These are phyloP conservation scores for Saccharomycopsis hybrid DNA, from an alignment of 1,139 yeast species.

Conservation along the genomic window DNA sequence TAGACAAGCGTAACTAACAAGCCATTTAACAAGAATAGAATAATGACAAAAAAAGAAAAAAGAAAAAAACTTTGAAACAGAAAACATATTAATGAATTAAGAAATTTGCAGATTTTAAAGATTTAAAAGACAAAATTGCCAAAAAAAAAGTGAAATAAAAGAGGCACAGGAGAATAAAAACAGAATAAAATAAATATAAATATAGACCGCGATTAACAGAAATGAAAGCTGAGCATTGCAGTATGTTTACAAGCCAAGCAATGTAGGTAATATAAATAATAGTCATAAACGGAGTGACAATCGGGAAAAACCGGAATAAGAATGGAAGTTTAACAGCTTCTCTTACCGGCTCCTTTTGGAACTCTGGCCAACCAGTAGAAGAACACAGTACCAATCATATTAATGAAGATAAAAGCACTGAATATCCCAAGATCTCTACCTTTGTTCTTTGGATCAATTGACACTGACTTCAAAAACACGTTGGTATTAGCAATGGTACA, in stretches of 20 bases:
- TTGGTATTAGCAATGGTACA: slow-evolving; percentile 48
- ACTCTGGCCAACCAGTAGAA: slow-evolving; percentile 78
- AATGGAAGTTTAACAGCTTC: slow-evolving; percentile 5
- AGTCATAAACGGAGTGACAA: slow-evolving; percentile 1
- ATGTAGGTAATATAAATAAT: too few species aligned
- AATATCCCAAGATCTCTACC: slow-evolving; percentile 71
- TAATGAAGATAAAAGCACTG: slow-evolving; percentile 44
- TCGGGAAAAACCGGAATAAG: slow-evolving; percentile 28
- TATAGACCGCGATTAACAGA: too few species aligned
- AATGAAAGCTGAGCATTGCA: too few species aligned
- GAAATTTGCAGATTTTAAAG: too few species aligned
- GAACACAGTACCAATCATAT: slow-evolving; percentile 41
- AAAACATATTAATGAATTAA: too few species aligned
- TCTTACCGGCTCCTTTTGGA: slow-evolving; percentile 36
- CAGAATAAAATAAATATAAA: too few species aligned
- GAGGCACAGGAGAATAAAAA: too few species aligned
- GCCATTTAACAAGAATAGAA: too few species aligned
- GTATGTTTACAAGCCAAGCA: too few species aligned
- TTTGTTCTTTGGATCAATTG: slow-evolving; percentile 39
- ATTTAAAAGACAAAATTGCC: too few species aligned
- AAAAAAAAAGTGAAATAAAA: too few species aligned
- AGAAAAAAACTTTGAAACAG: background rate
- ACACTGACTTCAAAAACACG: slow-evolving; percentile 39
- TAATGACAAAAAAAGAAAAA: background rate
- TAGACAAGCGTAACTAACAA: too few species aligned